Evolutionary conservation across 2,329 filamentous ascomycete genomes (phyloP), one percentile per base, ranked within the genome.

Genomic region (Eutypa lata): DNA sequence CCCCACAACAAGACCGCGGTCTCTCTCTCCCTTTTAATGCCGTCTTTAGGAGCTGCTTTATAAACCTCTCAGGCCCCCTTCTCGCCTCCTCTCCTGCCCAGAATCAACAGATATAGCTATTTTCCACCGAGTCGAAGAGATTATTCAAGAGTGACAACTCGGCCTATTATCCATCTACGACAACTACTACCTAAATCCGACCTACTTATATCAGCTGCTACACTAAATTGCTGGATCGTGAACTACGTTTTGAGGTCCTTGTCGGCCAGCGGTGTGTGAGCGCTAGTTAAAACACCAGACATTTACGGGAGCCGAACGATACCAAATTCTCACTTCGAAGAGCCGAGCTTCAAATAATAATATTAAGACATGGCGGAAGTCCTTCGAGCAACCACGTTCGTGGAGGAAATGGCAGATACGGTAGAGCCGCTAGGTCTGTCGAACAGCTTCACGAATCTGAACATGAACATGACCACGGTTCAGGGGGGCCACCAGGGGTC

Each of bases 301-400:
- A n/a, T n/a, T n/a, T n/a, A n/a, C n/a, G n/a, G n/a, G n/a, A n/a
- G n/a, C n/a, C n/a, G n/a, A n/a, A n/a, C n/a, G n/a, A n/a, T n/a
- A n/a, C n/a, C n/a, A n/a, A n/a, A n/a, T n/a, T 42, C 18, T 19
- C 38, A 13, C 13, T 3, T 3, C 18, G 21, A 6, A 11, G 42
- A 18, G 18, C 13, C 21, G 14, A 21, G 42, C 21, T 45, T 10
- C 26, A 31, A 31, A 31, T 5, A 31, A 14, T 21, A 28, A 16
- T 13, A 28, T n/a, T 21, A 40, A 54, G 54, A 47, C 48, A 69
- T 69, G 67, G 66, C 65, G 53, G 65, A 68, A 54, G 57, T 68
- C 16, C 56, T 67, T 50, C 56, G 63, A 35, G 54, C 54, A 47
- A 61, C 65, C 16, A 60, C 65, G 11, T 50, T 60, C 49, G 59